These are phyloP conservation scores for Auricularia sp. DNA, from an alignment of 768 basidiomycete species.

Conservation along the genomic window DNA sequence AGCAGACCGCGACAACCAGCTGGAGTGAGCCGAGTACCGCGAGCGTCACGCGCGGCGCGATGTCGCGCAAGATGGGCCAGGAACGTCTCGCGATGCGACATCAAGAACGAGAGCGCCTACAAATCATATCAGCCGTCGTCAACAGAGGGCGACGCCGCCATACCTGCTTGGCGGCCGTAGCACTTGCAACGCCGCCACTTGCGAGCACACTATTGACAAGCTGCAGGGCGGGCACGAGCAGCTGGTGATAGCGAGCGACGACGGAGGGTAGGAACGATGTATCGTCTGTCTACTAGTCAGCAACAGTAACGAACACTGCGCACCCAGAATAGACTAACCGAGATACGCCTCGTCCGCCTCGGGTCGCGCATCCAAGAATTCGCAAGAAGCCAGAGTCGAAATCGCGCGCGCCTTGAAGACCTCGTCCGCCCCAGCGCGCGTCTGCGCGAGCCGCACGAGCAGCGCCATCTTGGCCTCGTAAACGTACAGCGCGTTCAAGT, in stretches of 20 bases:
- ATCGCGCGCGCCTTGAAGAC: conserved; percentile 71
- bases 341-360: conserved; percentile 75
- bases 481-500: conserved; percentile 83
- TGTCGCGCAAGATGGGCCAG: conserved; percentile 70
- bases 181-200: conserved; percentile 61
- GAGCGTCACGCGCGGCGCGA: conserved; percentile 49
- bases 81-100: conserved; percentile 74
- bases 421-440: conserved; percentile 73
- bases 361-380: conserved; percentile 78
- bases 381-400: conserved; percentile 67
- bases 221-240: conserved; percentile 81
- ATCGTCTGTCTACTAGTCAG: conserved; percentile 40
- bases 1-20: conserved; percentile 64
- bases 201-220: conserved; percentile 68
- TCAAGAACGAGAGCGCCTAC: conserved; percentile 72
- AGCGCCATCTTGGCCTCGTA: conserved; percentile 93
- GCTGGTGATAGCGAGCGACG: conserved; percentile 82
- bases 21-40: conserved; percentile 70
- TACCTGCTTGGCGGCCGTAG: conserved; percentile 62
- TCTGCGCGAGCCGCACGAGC: conserved; percentile 76
- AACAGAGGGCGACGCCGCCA: conserved; percentile 8
- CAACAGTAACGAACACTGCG: conserved; percentile 1
- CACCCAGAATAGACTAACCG: conserved; percentile 35
- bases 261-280: conserved; percentile 84
- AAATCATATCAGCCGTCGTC: background rate